Conservation (phyloP, 257 asterid genomes). For the Nicotiana obtusifolia region DNA sequence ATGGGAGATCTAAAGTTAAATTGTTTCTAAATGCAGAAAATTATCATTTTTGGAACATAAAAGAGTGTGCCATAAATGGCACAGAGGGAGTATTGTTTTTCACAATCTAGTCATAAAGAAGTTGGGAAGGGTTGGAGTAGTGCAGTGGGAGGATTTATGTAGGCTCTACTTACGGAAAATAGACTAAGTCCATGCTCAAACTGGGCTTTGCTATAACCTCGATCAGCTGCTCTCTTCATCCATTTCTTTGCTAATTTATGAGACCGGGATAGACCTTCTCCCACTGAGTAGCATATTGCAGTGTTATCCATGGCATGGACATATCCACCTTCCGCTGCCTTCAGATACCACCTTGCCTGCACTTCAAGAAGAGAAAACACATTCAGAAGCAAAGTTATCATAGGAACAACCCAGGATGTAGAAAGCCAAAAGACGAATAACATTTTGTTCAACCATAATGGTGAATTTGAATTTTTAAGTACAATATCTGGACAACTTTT, state of each 20-base stretch:
- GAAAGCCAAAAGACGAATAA: neutral
- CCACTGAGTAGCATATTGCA: constrained; percentile 70
- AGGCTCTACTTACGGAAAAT: constrained; percentile 54
- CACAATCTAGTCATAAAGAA: neutral
- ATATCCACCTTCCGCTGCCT: constrained; percentile 94
- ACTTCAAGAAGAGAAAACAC: constrained; percentile 1
- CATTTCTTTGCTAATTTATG: constrained; percentile 71
- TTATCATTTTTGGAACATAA: no score
- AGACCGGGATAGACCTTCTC: constrained; percentile 66
- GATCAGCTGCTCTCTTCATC: constrained; percentile 96
- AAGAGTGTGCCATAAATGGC: neutral
- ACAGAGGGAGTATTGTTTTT: neutral
- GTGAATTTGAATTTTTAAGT: neutral
- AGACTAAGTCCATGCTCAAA: constrained; percentile 77
- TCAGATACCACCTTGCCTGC: constrained; percentile 78
- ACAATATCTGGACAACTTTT: neutral
- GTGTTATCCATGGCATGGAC: constrained; percentile 90
- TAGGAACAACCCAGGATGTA: neutral
- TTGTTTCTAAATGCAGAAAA: no score
- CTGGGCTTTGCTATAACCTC: constrained; percentile 89
- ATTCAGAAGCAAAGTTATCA: neutral
- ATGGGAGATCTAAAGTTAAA: no score
- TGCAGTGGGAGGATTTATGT: neutral
- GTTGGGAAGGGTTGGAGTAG: neutral
- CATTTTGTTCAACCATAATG: neutral